Base-by-base conservation (phyloP, 2,329 filamentous ascomycete genomes). In the Coniochaeta prunicola region DNA sequence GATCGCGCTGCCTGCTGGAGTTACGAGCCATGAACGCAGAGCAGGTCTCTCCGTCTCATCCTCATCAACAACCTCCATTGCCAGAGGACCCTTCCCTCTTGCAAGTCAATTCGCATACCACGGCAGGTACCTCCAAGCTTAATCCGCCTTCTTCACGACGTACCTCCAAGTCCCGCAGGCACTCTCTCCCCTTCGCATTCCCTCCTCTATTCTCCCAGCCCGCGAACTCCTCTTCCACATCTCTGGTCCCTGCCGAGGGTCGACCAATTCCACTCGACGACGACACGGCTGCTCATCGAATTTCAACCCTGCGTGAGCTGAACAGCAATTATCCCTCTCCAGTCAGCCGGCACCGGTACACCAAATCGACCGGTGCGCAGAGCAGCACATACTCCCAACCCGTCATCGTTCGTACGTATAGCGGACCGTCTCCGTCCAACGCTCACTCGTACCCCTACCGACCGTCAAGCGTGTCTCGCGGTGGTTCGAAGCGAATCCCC, bases 371-470 rank as follows among this genome's bases (percentile, higher is more conserved):
- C 13, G 79, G 80, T 12, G 77, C 83, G 19, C 76, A 80, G 65
- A 83, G 73, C 70, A 82, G 76, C 63, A 86, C 83, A 40, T 85
- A 84, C 66, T 85, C 81, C 3, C 83, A 86, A 62, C 85, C 85
- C n/a, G 83, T 87, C 59, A 81, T 87, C 40, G 85, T 87, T 26
- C 79, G 83, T 59, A 87, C 83, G 55, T 87, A 87, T 67, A 83
- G 81, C 48, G 79, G 81, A 1, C 77, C 76, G 1, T 64, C 71
- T 13, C 68, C 71, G 21, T 72, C 75, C 1, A 62, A 63, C 57
- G 50, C 63, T 53, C 64, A 61, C 45, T 67, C 68, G 2, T 58
- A 61, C 17, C 30, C 30, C 53, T 36, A 55, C 12, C 64, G 68
- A 3, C 65, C 64, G 0, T 61, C 65, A 8, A 69, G 67, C 61